Evolutionary conservation across 441 rosid genomes (phyloP).

Genomic region (Gossypium gossypioides): DNA sequence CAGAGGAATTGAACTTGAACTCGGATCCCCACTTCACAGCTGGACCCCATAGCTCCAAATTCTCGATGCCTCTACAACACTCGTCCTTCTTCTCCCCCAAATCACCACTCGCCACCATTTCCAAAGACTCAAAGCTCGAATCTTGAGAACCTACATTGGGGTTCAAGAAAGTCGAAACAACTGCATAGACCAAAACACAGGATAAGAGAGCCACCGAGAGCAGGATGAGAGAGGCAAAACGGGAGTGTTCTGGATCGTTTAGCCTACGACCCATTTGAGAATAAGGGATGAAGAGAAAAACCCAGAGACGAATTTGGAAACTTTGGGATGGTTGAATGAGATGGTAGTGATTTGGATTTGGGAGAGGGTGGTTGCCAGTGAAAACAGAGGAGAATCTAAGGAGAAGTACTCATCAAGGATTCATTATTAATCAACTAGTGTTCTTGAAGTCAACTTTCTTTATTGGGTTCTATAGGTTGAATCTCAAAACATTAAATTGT

Average conservation of each 20-base stretch:
- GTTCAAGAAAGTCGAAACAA: constrained; percentile 35
- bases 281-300: constrained; percentile 7
- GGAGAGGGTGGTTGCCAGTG: constrained; percentile 20
- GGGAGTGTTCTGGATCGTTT: constrained; percentile 45
- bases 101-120: constrained; percentile 10
- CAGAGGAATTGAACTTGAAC: constrained; percentile 63
- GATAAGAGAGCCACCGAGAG: constrained; percentile 46
- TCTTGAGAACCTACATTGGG: constrained; percentile 17
- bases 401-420: constrained; percentile 21
- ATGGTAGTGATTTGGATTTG: constrained; percentile 11
- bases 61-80: constrained; percentile 73
- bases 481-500: too few species aligned
- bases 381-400: constrained; percentile 16
- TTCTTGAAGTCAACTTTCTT: too few species aligned
- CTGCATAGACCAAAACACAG: constrained; percentile 50
- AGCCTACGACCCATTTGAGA: constrained; percentile 54
- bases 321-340: constrained; percentile 8
- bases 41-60: constrained; percentile 87
- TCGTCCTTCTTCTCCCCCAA: constrained; percentile 20
- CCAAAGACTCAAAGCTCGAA: constrained; percentile 15
- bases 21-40: constrained; percentile 96
- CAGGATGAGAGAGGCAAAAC: constrained; percentile 43
- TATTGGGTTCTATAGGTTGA: too few species aligned
- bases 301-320: constrained; percentile 14
- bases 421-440: not conserved